Conservation (phyloP, 495 filamentous ascomycete species). For the Penicillium coprophilum region DNA sequence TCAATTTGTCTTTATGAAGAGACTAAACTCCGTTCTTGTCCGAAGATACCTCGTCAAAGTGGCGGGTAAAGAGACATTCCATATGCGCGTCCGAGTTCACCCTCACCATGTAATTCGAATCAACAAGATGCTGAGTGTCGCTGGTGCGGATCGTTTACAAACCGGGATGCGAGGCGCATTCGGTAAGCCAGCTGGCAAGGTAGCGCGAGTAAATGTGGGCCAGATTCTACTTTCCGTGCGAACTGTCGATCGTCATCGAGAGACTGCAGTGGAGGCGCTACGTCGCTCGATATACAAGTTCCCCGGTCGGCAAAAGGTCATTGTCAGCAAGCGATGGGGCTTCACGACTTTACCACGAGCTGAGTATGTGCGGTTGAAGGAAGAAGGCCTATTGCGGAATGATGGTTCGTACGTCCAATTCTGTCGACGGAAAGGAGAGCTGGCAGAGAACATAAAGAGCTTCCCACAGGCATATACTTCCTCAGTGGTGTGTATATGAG, state of each 20-base stretch:
- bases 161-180: conserved; percentile 99
- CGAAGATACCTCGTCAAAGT: conserved; percentile 87
- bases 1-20: too few relatives aligned
- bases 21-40: not conserved
- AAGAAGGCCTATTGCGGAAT: conserved; percentile 76
- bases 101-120: conserved; percentile 99
- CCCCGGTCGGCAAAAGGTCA: conserved; percentile 99
- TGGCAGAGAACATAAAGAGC: conserved; percentile 76
- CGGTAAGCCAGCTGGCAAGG: conserved; percentile 97
- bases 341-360: conserved; percentile 68
- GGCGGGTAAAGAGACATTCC: conserved; percentile 98
- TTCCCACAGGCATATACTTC: conserved; percentile 63
- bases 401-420: conserved; percentile 98
- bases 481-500: too few relatives aligned
- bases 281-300: conserved; percentile 99
- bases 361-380: conserved; percentile 84
- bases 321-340: conserved; percentile 99
- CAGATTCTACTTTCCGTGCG: conserved; percentile 96
- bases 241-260: conserved; percentile 89
- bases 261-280: conserved; percentile 94
- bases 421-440: conserved; percentile 76
- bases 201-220: conserved; percentile 99
- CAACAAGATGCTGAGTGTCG: conserved; percentile 99
- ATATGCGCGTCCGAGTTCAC: conserved; percentile 96
- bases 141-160: conserved; percentile 99